These are phyloP conservation scores for Physcomitrium patens DNA, from an alignment of 225 moss, liverwort and hornwort genomes.

Conservation along the genomic window DNA sequence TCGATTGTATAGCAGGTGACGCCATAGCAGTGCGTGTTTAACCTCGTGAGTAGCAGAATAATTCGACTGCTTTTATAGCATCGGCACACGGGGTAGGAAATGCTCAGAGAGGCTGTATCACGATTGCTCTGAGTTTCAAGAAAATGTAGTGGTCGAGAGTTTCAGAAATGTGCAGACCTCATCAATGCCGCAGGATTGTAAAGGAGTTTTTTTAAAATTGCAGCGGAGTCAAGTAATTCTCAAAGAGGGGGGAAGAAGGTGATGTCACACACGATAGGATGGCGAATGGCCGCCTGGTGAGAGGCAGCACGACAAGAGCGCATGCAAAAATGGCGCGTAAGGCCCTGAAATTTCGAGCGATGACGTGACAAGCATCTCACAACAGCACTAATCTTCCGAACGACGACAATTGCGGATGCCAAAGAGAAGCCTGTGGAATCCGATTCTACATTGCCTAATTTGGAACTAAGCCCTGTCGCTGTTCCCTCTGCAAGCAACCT, in stretches of 20 bases:
- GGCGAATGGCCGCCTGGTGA: slow-evolving; percentile 10
- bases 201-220: too few relatives aligned
- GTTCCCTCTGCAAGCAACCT: not conserved
- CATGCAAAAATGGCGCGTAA: slow-evolving; percentile 17
- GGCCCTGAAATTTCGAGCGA: slow-evolving; percentile 11
- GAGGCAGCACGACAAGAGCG: slow-evolving; percentile 24
- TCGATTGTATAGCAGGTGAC: too few relatives aligned
- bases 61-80: too few relatives aligned
- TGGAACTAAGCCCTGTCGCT: not conserved
- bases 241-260: not conserved
- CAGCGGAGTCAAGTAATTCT: too few relatives aligned
- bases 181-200: too few relatives aligned
- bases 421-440: not conserved
- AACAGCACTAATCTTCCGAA: not conserved
- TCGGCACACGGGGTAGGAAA: too few relatives aligned
- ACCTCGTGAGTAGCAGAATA: too few relatives aligned
- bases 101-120: too few relatives aligned
- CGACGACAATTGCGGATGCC: not conserved
- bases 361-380: not conserved
- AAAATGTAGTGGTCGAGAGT: too few relatives aligned
- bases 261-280: not conserved
- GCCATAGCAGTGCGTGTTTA: too few relatives aligned
- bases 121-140: too few relatives aligned
- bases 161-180: too few relatives aligned
- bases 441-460: slow-evolving; percentile 19